Conservation (phyloP, 2,329 filamentous ascomycete genomes). For the Neodidymelliopsis sp. region DNA sequence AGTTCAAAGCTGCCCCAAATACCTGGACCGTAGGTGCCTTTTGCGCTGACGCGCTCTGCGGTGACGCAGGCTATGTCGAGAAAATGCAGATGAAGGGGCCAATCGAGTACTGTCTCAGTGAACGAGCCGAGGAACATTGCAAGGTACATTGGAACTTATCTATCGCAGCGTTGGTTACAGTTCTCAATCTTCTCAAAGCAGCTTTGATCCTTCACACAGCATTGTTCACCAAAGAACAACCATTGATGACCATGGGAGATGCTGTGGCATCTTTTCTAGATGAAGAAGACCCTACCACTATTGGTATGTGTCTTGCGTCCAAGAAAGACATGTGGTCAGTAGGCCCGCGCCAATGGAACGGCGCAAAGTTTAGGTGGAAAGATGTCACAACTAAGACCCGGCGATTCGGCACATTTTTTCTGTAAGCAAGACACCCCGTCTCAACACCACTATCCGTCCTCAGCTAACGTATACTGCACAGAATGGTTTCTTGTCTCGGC, state of each 20-base stretch:
- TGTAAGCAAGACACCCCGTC: neutral
- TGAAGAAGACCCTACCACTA: neutral
- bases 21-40: too few relatives aligned
- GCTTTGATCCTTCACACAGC: neutral
- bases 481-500: too few relatives aligned
- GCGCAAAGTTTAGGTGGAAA: neutral
- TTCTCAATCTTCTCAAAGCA: constrained; percentile 6
- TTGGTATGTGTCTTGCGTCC: neutral
- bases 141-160: constrained; percentile 20
- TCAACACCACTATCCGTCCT: neutral
- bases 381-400: neutral
- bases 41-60: too few relatives aligned
- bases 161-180: neutral
- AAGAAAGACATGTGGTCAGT: neutral
- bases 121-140: constrained; percentile 24
- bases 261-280: constrained; percentile 1
- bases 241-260: constrained; percentile 9
- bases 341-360: neutral
- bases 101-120: constrained; percentile 31
- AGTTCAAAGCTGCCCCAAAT: too few relatives aligned
- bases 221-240: neutral
- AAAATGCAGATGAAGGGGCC: too few relatives aligned
- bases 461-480: too few relatives aligned
- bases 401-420: neutral
- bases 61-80: too few relatives aligned